Evolutionary conservation across 768 basidiomycete species (phyloP), one percentile per base, ranked within the genome.

Genomic region (Guyanaporus albipodus): DNA sequence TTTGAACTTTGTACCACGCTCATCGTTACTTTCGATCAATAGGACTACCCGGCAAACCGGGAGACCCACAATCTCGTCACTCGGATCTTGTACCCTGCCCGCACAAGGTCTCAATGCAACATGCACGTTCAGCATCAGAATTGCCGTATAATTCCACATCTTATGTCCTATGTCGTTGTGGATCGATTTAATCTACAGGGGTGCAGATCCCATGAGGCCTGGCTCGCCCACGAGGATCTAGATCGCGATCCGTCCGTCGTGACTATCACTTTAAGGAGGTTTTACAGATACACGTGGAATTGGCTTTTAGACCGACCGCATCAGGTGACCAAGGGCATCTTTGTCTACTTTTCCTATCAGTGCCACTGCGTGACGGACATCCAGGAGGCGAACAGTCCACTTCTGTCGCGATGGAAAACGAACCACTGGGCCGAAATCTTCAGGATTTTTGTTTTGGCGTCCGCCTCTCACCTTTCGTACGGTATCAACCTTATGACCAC

Each of bases 401-500:
- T 12, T 48, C 47, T 32, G 44, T 54, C 19, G 36, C 15, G 24
- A 15, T 44, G 23, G 21, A 14, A 6, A 15, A 32, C 9, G 15
- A 1, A n/a, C 50, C 41, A 32, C 19, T 17, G 18, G 0, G 21
- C 48, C 21, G 22, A 39, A 21, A 42, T 57, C 3, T 50, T 48
- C 7, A 55, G 40, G 21, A 4, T 34, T 11, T 59, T 50, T 35
- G 12, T 57, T 23, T 59, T 48, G 4, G 28, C 55, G 11, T 31
- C 46, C 8, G 31, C 21, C 10, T n/a, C 36, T 26, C 11, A 14
- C 21, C 6, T 5, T 27, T 11, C 14, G 33, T 40, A 31, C 29
- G 53, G 55, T n/a, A 50, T 54, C 17, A 42, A 55, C 21, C 42
- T 59, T 1, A 22, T n/a, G n/a, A 33, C 35, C n/a, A 19, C 40